These are phyloP conservation scores for Globisporangium emineosum DNA, from an alignment of 352 stramenopile genomes.

Conservation along the genomic window DNA sequence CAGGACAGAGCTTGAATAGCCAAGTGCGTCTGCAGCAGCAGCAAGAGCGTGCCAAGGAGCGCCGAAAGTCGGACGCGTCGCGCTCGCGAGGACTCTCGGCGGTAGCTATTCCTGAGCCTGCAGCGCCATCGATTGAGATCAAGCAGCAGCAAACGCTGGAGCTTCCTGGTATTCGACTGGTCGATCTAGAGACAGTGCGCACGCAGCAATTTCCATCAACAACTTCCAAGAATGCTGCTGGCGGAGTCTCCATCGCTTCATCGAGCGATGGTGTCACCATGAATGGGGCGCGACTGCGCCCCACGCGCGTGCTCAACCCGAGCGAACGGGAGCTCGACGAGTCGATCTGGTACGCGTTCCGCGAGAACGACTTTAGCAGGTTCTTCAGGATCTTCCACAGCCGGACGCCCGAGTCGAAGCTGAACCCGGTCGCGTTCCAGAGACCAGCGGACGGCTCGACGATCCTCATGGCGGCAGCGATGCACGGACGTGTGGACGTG, in stretches of 20 bases:
- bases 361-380: slow-evolving; percentile 70
- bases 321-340: slow-evolving; percentile 76
- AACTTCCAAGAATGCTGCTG: slow-evolving; percentile 2
- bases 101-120: slow-evolving; percentile 1
- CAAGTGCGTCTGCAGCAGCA: slow-evolving; percentile 50
- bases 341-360: slow-evolving; percentile 76
- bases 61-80: slow-evolving; percentile 51
- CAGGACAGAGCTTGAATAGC: slow-evolving; percentile 18
- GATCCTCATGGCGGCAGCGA: slow-evolving; percentile 72
- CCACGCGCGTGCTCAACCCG: slow-evolving; percentile 76
- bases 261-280: slow-evolving; percentile 28
- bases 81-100: slow-evolving; percentile 41
- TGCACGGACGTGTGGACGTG: slow-evolving; percentile 74
- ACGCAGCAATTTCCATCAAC: slow-evolving; percentile 5
- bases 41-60: slow-evolving; percentile 45
- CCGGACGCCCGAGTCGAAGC: slow-evolving; percentile 34
- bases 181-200: slow-evolving; percentile 52
- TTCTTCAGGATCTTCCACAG: slow-evolving; percentile 70
- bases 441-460: slow-evolving; percentile 69
- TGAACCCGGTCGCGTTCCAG: slow-evolving; percentile 56
- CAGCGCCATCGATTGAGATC: slow-evolving; percentile 34
- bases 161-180: slow-evolving; percentile 56
- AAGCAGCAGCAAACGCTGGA: slow-evolving; percentile 59
- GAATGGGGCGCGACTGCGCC: slow-evolving; percentile 50
- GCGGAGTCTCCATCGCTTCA: not conserved